Evolutionary conservation across 1,139 yeast species (phyloP), one percentile per base, ranked within the genome.

Genomic region (Blastobotrys persicus): DNA sequence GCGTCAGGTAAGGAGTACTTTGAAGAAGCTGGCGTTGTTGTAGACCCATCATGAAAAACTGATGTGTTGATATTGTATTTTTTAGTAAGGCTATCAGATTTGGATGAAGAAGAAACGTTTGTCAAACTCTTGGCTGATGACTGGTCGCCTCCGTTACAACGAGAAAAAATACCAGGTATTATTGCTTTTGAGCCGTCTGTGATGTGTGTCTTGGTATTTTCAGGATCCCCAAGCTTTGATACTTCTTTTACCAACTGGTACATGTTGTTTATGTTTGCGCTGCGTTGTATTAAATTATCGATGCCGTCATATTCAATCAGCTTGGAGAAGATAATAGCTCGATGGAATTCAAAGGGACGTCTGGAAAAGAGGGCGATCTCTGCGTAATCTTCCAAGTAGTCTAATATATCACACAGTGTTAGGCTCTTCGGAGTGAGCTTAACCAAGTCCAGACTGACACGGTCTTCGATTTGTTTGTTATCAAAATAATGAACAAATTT

Each of bases 281-380:
- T 42, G 17, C 28, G 20, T 28, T 20, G 19, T 11, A 42, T 44
- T 11, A 46, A 13, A 13, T 12, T 5, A 3, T 46, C 40, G 18
- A 46, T 14, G 5, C 17, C 23, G 12, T 6, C 33, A 17, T 46
- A 40, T 18, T 34, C 16, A n/a, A 32, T 26, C 23, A 46, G n/a
- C 14, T 42, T 46, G n/a, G 49, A 46, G 28, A 46, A 35, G 11
- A 46, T 42, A 4, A 46, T 45, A 2, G 49, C 39, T 5, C 41
- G 40, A 31, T 46, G 49, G 16, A 46, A 46, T 16, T 42, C 45
- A 35, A 42, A 46, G 12, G 49, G 13, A 3, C 39, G 31, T 31
- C 46, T 19, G 14, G 46, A 42, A 35, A 46, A 46, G 7, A 46
- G 26, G 4, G 49, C 49, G 26, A 46, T 41, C 14, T 46, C 49